These are phyloP conservation scores for Chlorella sp. DNA, from an alignment of 139 green algal genomes.

Conservation along the genomic window DNA sequence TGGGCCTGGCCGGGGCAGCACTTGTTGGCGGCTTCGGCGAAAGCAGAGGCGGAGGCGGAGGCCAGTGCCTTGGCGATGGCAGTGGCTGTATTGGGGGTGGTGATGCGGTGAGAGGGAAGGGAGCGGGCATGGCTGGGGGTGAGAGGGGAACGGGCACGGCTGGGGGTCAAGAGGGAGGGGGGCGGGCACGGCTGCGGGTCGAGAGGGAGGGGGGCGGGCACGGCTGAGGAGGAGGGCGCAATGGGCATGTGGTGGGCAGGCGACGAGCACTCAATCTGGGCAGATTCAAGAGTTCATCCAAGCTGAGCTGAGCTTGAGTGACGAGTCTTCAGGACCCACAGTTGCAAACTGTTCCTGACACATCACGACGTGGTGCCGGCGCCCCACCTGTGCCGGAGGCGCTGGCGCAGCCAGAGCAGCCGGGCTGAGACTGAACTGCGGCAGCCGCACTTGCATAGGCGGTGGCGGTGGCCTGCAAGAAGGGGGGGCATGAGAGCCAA, in stretches of 20 bases:
- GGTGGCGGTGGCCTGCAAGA: background rate
- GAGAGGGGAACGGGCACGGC: no score
- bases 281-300: no score
- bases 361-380: no score
- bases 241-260: background rate
- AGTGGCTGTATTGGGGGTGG: background rate
- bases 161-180: no score
- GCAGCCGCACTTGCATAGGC: slow-evolving; percentile 10
- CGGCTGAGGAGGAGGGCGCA: background rate
- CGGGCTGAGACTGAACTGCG: slow-evolving; percentile 3
- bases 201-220: background rate
- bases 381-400: slow-evolving; percentile 19
- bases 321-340: no score
- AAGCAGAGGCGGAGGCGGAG: background rate
- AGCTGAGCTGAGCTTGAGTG: background rate
- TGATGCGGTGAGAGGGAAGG: background rate
- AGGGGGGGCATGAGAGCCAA: no score
- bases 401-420: slow-evolving; percentile 17
- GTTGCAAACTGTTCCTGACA: background rate
- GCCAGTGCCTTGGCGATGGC: slow-evolving; percentile 11
- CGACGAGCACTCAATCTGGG: no score
- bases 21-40: background rate
- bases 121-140: background rate
- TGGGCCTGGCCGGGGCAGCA: slow-evolving; percentile 20
- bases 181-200: no score